phyloP scores from a whole-genome alignment of 2,329 filamentous ascomycete species.

The Calycina herbarum region DNA sequence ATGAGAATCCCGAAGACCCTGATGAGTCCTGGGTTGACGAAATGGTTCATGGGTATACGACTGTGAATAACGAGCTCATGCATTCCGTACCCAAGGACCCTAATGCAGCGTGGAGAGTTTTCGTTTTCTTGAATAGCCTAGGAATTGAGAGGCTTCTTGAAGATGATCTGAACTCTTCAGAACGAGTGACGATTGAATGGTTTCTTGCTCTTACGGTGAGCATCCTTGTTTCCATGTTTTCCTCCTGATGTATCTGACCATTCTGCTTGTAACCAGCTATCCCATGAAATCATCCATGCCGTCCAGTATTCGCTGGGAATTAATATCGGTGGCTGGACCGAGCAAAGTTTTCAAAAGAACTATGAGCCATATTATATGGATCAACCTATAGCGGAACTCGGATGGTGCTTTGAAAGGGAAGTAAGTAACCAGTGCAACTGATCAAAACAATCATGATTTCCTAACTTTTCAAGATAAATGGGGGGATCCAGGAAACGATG shows the following conservation, averaged over 20 bases:
- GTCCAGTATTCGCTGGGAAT: neutral
- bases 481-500: neutral
- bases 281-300: constrained; percentile 4
- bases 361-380: neutral
- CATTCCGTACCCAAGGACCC: neutral
- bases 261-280: neutral
- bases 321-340: neutral
- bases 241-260: neutral
- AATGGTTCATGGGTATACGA: neutral
- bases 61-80: neutral
- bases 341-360: neutral
- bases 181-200: neutral
- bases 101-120: neutral
- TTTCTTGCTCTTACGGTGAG: neutral
- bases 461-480: neutral
- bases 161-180: neutral
- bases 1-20: neutral
- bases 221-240: neutral
- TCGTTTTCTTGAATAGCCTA: neutral
- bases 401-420: neutral
- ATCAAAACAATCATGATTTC: neutral
- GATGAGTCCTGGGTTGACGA: neutral
- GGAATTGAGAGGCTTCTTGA: neutral
- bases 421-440: neutral
- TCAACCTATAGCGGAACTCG: neutral